These are phyloP conservation scores for Microbotryomycetes sp. DNA, from an alignment of 1,284 basidiomycete species.

Conservation along the genomic window DNA sequence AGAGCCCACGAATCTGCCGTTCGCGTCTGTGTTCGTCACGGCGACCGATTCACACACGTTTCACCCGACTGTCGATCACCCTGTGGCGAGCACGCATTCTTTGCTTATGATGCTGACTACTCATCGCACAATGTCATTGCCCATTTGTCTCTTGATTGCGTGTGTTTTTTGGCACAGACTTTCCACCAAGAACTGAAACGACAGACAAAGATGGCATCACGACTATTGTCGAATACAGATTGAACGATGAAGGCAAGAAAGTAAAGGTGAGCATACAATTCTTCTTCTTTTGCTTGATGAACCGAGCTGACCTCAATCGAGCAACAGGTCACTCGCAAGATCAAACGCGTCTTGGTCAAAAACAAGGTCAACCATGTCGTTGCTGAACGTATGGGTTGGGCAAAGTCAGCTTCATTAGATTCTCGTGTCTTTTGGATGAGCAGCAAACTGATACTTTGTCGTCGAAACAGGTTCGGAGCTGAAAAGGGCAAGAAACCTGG, in stretches of 20 bases:
- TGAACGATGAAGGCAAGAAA: conserved; percentile 90
- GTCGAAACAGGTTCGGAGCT: conserved; percentile 60
- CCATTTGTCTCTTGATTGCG: neutral
- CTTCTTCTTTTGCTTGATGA: neutral
- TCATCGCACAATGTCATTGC: too few relatives aligned
- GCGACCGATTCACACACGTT: too few relatives aligned
- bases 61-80: too few relatives aligned
- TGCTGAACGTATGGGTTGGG: conserved; percentile 87
- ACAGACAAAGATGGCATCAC: conserved; percentile 84
- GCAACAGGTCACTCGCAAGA: conserved; percentile 70
- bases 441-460: neutral
- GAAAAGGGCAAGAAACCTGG: conserved; percentile 84
- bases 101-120: too few relatives aligned
- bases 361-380: conserved; percentile 89
- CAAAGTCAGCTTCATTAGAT: conserved; percentile 52
- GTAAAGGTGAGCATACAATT: conserved; percentile 63
- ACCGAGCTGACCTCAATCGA: neutral
- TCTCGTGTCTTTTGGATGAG: neutral
- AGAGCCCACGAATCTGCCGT: too few relatives aligned
- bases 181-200: conserved; percentile 51
- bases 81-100: too few relatives aligned
- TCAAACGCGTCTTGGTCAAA: conserved; percentile 81
- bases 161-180: conserved; percentile 14
- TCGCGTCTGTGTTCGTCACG: too few relatives aligned
- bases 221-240: conserved; percentile 71